Evolutionary conservation across 805 yeast species (phyloP).

Genomic region (Candida tibetensis): DNA sequence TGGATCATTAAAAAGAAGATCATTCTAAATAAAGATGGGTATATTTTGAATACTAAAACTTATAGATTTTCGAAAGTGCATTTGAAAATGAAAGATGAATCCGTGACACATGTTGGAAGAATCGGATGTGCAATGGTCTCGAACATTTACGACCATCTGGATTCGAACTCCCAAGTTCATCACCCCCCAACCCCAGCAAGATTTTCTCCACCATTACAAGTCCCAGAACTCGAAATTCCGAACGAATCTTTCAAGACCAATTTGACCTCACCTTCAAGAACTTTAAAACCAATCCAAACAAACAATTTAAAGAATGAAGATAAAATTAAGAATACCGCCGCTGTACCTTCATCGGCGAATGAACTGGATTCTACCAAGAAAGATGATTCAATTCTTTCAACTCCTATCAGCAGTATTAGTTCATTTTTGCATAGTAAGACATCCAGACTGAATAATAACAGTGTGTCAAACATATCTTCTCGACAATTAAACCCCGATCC

Average conservation of each 20-base stretch:
- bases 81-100: slow-evolving; percentile 16
- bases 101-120: slow-evolving; percentile 22
- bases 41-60: slow-evolving; percentile 54
- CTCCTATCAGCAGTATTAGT: not conserved
- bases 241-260: not conserved
- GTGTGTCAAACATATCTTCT: not conserved
- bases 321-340: not conserved
- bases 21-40: slow-evolving; percentile 51
- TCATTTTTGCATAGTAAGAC: not conserved
- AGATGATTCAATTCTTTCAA: not conserved
- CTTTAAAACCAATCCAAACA: not conserved
- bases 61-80: slow-evolving; percentile 47
- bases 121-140: slow-evolving; percentile 33
- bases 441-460: not conserved
- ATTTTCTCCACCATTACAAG: not conserved
- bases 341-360: too few species aligned
- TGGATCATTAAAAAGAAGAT: slow-evolving; percentile 45
- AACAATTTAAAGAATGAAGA: not conserved
- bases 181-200: not conserved
- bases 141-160: slow-evolving; percentile 11
- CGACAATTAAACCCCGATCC: not conserved
- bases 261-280: too few species aligned
- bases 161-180: slow-evolving; percentile 2
- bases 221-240: not conserved
- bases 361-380: not conserved